phyloP scores from a whole-genome alignment of 768 basidiomycete genomes.

The Thelephora aurantiotincta region DNA sequence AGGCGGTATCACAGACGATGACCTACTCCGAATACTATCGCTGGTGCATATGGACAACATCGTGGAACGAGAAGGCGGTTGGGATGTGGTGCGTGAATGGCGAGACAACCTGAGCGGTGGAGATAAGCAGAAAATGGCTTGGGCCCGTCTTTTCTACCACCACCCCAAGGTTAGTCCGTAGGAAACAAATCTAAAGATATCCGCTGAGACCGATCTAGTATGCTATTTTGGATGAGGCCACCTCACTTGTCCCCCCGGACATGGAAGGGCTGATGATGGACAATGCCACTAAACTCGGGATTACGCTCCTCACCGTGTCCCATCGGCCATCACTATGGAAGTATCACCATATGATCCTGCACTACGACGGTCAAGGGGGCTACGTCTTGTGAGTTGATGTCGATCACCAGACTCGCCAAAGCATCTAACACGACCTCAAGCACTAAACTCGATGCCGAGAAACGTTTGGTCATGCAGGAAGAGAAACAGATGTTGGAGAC shows the following conservation, averaged over 20 bases:
- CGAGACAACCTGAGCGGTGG: conserved; percentile 86
- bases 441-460: conserved; percentile 81
- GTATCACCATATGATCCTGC: conserved; percentile 78
- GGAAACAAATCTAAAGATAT: neutral
- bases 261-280: conserved; percentile 95
- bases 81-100: conserved; percentile 87
- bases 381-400: conserved; percentile 71
- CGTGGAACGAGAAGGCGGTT: conserved; percentile 93
- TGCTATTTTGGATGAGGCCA: conserved; percentile 93
- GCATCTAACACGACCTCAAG: conserved; percentile 22
- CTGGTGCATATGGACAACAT: conserved; percentile 76
- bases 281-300: conserved; percentile 71
- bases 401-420: neutral
- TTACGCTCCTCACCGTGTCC: conserved; percentile 89
- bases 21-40: conserved; percentile 57
- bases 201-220: conserved; percentile 36
- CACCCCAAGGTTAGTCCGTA: conserved; percentile 55
- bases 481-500: conserved; percentile 85
- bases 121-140: conserved; percentile 94
- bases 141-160: conserved; percentile 95
- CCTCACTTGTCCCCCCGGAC: conserved; percentile 83
- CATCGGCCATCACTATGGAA: conserved; percentile 92
- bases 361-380: conserved; percentile 89
- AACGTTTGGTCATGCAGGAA: conserved; percentile 79
- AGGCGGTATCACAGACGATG: conserved; percentile 63